Conservation (phyloP, 768 basidiomycete species). For the Termitomyces sp. region DNA sequence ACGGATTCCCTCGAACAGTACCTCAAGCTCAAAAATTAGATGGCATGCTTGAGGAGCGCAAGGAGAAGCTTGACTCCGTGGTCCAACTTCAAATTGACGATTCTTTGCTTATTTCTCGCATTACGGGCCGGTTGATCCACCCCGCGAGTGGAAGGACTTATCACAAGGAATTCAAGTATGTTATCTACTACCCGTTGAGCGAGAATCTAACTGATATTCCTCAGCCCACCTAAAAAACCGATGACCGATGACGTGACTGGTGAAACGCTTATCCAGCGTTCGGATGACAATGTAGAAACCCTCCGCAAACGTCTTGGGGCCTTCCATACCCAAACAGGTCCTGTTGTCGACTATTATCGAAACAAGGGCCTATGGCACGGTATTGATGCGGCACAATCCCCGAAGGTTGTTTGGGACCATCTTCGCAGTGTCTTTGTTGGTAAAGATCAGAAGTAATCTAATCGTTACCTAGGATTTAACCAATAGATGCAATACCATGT, state of each 20-base stretch:
- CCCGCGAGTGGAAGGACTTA: slow-evolving; percentile 86
- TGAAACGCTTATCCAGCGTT: slow-evolving; percentile 93
- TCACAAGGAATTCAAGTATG: slow-evolving; percentile 92
- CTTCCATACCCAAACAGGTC: slow-evolving; percentile 94
- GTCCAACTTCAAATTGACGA: slow-evolving; percentile 92
- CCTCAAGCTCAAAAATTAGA: slow-evolving; percentile 96
- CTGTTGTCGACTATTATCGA: slow-evolving; percentile 96
- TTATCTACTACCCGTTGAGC: neutral
- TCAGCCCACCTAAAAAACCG: slow-evolving; percentile 95
- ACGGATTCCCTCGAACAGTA: slow-evolving; percentile 99
- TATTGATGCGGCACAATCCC: slow-evolving; percentile 92
- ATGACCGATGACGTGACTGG: slow-evolving; percentile 92
- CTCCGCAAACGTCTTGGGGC: slow-evolving; percentile 81
- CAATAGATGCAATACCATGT: neutral
- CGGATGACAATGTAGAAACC: slow-evolving; percentile 97
- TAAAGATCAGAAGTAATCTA: slow-evolving; percentile 33
- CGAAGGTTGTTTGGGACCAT: slow-evolving; percentile 87
- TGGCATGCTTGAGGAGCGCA: slow-evolving; percentile 74
- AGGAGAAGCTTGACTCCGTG: slow-evolving; percentile 89
- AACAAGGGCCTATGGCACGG: slow-evolving; percentile 84
- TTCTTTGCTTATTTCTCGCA: slow-evolving; percentile 93
- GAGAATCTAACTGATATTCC: slow-evolving; percentile 2
- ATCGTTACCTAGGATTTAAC: neutral
- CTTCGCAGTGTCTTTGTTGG: slow-evolving; percentile 59
- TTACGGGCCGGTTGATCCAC: slow-evolving; percentile 95